Conservation (phyloP, 2,329 filamentous ascomycete species). For the Mycocentrospora acerina region DNA sequence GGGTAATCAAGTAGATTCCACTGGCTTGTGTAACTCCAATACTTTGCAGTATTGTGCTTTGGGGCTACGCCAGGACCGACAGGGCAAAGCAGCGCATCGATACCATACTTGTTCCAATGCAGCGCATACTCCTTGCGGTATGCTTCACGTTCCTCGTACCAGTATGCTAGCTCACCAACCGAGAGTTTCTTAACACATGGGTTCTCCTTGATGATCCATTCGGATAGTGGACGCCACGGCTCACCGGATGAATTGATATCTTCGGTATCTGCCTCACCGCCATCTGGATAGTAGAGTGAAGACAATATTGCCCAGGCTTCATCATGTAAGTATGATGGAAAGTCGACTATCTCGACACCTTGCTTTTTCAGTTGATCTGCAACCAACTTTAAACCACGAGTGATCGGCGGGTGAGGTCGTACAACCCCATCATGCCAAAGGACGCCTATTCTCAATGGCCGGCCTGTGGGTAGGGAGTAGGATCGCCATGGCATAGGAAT, state of each 20-base stretch:
- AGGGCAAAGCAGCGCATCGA: conserved; percentile 66
- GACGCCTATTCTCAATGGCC: conserved; percentile 58
- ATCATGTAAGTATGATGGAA: conserved; percentile 52
- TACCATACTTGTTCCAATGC: conserved; percentile 45
- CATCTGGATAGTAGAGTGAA: conserved; percentile 57
- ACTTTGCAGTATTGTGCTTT: conserved; percentile 54
- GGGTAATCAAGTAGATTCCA: conserved; percentile 73
- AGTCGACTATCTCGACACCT: conserved; percentile 57
- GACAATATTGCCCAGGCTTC: conserved; percentile 51
- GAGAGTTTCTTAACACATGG: conserved; percentile 47
- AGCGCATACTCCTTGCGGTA: conserved; percentile 50
- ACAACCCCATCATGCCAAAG: conserved; percentile 67
- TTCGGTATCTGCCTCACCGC: conserved; percentile 55
- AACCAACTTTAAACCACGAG: conserved; percentile 55
- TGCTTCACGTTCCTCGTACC: conserved; percentile 45
- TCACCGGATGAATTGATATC: conserved; percentile 58
- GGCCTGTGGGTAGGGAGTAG: conserved; percentile 16
- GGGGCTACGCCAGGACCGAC: conserved; percentile 58
- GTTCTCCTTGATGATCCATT: conserved; percentile 61
- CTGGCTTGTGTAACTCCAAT: conserved; percentile 66
- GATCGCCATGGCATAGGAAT: conserved; percentile 60
- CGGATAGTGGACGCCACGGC: conserved; percentile 58
- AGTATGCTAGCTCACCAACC: conserved; percentile 47
- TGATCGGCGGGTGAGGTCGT: conserved; percentile 65
- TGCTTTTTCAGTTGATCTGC: conserved; percentile 46